Evolutionary conservation across 257 asterid species (phyloP), one percentile per base, ranked within the genome.

Genomic region (Phtheirospermum japonicum): DNA sequence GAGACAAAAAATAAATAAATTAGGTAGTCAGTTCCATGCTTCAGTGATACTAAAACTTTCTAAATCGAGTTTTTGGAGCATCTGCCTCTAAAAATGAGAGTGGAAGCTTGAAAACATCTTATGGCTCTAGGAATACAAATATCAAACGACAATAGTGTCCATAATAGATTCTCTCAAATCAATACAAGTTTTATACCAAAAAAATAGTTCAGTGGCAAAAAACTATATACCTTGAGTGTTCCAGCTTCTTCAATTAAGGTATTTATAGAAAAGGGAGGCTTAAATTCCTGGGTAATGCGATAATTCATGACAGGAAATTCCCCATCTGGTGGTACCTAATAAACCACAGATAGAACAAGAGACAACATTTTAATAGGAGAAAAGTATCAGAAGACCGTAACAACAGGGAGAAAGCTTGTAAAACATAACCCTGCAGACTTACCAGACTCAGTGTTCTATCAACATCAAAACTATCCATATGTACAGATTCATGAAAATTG

Each of bases 231-330:
- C 97, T 83, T 93, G 36, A 80, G 91, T 13, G 85, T 69, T 40
- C 95, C 96, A 30, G 99, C 95, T 82, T 87, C 96, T 80, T 93
- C 99, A 70, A 93, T 84, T 77, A 93, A 81, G 75, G 96, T 72
- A 67, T 87, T 89, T 50, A 93, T 69, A 59, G 95, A 77, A 67
- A 93, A 93, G 39, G 99, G 99, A 64, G 99, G 97, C 82, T 93
- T 93, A 81, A 93, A 89, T 82, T 93, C 99, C 78, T 93, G 97
- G 34, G 99, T 89, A 70, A 93, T 89, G 55, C 99, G 96, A 77
- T 93, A 93, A 71, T 93, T 93, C 99, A 93, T 93, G 69, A 93
- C 99, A 56, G 99, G 97, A 73, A 93, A 93, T 66, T 93, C 99
- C 71, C 99, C 99, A 75, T 89, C 99, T 19, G 96, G 83, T 8